Evolutionary conservation across 768 basidiomycete genomes (phyloP).

Genomic region (Gymnopilus junonius): DNA sequence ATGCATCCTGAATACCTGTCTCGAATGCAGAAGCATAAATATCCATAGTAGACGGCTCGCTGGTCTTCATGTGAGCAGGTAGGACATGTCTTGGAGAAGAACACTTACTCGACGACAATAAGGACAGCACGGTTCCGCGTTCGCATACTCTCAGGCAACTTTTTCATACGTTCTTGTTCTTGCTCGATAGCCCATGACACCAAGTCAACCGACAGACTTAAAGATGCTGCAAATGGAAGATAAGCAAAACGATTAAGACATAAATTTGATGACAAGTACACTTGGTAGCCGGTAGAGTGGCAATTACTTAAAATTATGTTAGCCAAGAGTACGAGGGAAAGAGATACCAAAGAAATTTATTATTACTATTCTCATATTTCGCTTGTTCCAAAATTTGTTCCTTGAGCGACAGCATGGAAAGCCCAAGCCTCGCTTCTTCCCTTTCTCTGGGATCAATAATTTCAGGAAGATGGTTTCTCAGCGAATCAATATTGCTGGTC

Average conservation of each 20-base stretch:
- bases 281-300: conserved; percentile 32
- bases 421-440: conserved; percentile 20
- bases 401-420: conserved; percentile 21
- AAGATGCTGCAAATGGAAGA: conserved; percentile 27
- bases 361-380: conserved; percentile 42
- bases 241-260: neutral
- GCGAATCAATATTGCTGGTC: conserved; percentile 25
- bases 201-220: conserved; percentile 28
- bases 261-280: conserved; percentile 20
- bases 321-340: neutral
- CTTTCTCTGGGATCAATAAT: conserved; percentile 28
- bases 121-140: conserved; percentile 29
- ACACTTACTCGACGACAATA: conserved; percentile 37
- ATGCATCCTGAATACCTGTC: conserved; percentile 19
- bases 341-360: neutral
- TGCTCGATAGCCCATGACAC: conserved; percentile 32
- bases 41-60: conserved; percentile 25
- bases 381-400: conserved; percentile 36
- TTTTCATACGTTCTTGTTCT: conserved; percentile 21
- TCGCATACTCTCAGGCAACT: conserved; percentile 16
- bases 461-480: conserved; percentile 41
- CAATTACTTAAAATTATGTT: conserved; percentile 33
- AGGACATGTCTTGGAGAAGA: neutral
- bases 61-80: conserved; percentile 8
- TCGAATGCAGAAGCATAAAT: conserved; percentile 25